These are phyloP conservation scores for Carex cristatella DNA, from an alignment of 176 grass and related monocot species.

Conservation along the genomic window DNA sequence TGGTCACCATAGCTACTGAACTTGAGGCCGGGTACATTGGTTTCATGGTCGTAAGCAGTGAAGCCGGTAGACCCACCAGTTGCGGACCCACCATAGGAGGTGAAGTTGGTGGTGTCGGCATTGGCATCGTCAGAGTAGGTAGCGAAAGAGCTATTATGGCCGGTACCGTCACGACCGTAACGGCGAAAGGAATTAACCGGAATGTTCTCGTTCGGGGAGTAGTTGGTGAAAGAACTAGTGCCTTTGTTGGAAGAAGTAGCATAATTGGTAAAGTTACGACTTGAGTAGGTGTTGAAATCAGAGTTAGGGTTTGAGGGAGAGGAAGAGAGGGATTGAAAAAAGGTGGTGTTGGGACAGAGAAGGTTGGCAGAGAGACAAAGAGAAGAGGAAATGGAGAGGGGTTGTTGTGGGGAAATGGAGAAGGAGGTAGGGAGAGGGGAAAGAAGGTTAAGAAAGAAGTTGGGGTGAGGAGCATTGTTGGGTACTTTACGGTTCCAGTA, in stretches of 20 bases:
- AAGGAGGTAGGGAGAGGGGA: constrained; percentile 50
- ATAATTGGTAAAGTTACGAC: constrained; percentile 71
- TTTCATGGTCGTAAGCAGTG: constrained; percentile 34
- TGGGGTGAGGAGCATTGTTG: constrained; percentile 77
- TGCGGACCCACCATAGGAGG: constrained; percentile 50
- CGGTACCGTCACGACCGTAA: constrained; percentile 37
- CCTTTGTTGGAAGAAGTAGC: constrained; percentile 29
- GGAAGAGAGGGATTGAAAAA: background rate
- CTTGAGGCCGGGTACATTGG: constrained; percentile 53
- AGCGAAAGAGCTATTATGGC: constrained; percentile 35
- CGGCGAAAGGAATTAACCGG: constrained; percentile 59
- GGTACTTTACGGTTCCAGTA: constrained; percentile 86
- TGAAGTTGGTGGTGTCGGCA: constrained; percentile 75
- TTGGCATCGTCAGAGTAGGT: constrained; percentile 59
- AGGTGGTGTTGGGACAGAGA: constrained; percentile 39
- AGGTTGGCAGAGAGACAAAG: constrained; percentile 53
- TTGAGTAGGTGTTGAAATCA: constrained; percentile 41
- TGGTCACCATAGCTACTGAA: constrained; percentile 63
- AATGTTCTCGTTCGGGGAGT: constrained; percentile 57
- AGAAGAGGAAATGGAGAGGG: constrained; percentile 24
- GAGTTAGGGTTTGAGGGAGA: background rate
- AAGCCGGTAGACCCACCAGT: constrained; percentile 52
- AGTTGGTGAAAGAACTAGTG: constrained; percentile 34
- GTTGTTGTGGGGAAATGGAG: background rate
- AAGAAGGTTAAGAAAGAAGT: constrained; percentile 66